These are phyloP conservation scores for Dimargaris cristalligena DNA, from an alignment of 192 early-diverging fungal genomes.

Conservation along the genomic window DNA sequence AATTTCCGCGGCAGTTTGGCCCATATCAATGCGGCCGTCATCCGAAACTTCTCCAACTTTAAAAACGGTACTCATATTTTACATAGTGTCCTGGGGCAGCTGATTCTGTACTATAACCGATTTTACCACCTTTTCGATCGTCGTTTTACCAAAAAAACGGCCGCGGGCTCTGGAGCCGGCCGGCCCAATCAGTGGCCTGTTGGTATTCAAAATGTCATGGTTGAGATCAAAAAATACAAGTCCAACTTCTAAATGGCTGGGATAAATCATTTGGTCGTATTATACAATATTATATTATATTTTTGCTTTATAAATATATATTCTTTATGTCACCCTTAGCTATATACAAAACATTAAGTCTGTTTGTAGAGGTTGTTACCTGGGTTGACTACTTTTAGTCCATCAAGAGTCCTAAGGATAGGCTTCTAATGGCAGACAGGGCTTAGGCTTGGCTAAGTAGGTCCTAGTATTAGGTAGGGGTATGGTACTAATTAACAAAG, in stretches of 20 bases:
- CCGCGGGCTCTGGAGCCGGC: slow-evolving; percentile 15
- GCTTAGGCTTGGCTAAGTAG: too few species aligned
- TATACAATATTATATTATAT: slow-evolving; percentile 15
- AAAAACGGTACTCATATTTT: slow-evolving; percentile 84
- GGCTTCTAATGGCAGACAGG: too few species aligned
- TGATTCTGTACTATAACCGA: slow-evolving; percentile 83
- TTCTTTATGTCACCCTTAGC: background rate
- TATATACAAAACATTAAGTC: background rate
- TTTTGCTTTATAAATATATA: slow-evolving; percentile 16
- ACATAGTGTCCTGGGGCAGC: slow-evolving; percentile 72
- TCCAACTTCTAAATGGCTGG: slow-evolving; percentile 41
- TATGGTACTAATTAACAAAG: background rate
- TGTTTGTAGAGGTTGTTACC: background rate
- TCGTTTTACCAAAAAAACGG: slow-evolving; percentile 33
- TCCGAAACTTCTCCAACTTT: slow-evolving; percentile 90
- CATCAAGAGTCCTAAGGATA: too few species aligned
- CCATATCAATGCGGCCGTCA: slow-evolving; percentile 66
- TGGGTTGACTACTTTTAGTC: background rate
- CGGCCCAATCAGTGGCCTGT: slow-evolving; percentile 47
- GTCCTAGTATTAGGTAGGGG: background rate
- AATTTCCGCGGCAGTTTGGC: slow-evolving; percentile 63
- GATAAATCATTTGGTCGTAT: slow-evolving; percentile 9
- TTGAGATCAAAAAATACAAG: slow-evolving; percentile 88
- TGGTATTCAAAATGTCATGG: slow-evolving; percentile 83
- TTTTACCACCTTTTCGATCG: slow-evolving; percentile 72